phyloP scores from a whole-genome alignment of 1,284 basidiomycete species.

The Naganishia cerealis region DNA sequence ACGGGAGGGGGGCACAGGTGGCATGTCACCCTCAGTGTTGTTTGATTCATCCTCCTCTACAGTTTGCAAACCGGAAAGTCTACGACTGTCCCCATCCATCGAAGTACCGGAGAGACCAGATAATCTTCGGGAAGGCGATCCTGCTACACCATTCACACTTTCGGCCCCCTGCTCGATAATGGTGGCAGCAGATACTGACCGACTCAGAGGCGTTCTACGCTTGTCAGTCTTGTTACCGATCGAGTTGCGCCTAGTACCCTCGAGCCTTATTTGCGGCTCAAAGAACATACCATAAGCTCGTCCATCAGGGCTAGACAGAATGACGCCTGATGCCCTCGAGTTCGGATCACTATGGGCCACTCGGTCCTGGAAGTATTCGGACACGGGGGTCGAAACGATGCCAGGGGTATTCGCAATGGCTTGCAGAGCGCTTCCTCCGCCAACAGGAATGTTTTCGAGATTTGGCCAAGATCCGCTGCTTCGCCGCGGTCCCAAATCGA shows the following conservation, averaged over 20 bases:
- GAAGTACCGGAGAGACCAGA: conserved; percentile 24
- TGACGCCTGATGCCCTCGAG: conserved; percentile 78
- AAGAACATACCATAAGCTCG: conserved; percentile 93
- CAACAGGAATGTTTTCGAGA: conserved; percentile 3
- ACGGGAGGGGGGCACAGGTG: neutral
- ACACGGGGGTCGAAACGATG: conserved; percentile 59
- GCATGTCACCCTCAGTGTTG: conserved; percentile 13
- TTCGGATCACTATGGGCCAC: conserved; percentile 8
- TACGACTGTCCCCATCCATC: conserved; percentile 23
- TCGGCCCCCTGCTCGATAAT: conserved; percentile 22
- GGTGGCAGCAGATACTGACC: conserved; percentile 19
- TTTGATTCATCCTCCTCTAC: conserved; percentile 28
- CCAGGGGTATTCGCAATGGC: conserved; percentile 24
- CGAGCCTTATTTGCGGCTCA: conserved; percentile 63
- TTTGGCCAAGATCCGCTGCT: conserved; percentile 25
- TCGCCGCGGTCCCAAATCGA: conserved; percentile 21
- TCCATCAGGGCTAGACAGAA: conserved; percentile 89
- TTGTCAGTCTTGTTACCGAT: conserved; percentile 24
- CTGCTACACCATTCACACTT: neutral
- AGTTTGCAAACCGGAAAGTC: conserved; percentile 27
- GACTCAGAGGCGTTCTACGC: conserved; percentile 21
- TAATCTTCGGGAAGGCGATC: conserved; percentile 26
- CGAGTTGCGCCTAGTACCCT: conserved; percentile 24
- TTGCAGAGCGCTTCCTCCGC: conserved; percentile 3
- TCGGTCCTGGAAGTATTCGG: conserved; percentile 79